Percentiles rank a stretch among this genome's conserved stretches.
Evolutionary conservation across 805 yeast genomes (phyloP).

Genomic region (Saccharomycopsis amapae): DNA sequence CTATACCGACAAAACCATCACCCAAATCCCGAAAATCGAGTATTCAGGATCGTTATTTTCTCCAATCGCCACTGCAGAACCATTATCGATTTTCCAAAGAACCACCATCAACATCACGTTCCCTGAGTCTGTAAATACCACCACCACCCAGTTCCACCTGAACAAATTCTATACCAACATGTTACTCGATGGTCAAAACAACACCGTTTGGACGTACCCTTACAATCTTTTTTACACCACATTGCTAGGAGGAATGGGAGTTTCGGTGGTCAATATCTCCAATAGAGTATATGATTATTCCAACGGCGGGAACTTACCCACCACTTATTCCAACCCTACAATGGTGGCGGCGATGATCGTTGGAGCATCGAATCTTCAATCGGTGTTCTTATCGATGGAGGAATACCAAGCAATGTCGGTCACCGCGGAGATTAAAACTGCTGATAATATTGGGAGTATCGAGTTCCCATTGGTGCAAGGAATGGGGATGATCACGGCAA

Average conservation of each 20-base stretch:
- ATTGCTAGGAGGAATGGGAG: conserved; percentile 54
- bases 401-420: too few species aligned
- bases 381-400: background rate
- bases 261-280: conserved; percentile 44
- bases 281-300: conserved; percentile 32
- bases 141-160: conserved; percentile 43
- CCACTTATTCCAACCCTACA: conserved; percentile 47
- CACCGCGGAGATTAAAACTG: background rate
- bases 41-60: conserved; percentile 30
- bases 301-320: conserved; percentile 28
- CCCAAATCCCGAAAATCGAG: background rate
- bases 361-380: background rate
- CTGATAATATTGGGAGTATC: conserved; percentile 27
- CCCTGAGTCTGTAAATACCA: conserved; percentile 27
- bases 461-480: conserved; percentile 51
- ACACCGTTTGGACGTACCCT: conserved; percentile 59
- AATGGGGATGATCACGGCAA: conserved; percentile 49
- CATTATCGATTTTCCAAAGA: conserved; percentile 37
- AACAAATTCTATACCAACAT: conserved; percentile 71
- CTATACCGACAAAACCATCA: background rate
- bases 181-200: conserved; percentile 46
- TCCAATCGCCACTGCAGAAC: conserved; percentile 34
- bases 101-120: conserved; percentile 34
- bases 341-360: conserved; percentile 44
- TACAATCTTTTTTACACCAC: conserved; percentile 35